A percentile compares a stretch with the other conserved stretches of the same genome.
phyloP scores from a whole-genome alignment of 2,329 filamentous ascomycete genomes.

The Fusarium abutilonis region DNA sequence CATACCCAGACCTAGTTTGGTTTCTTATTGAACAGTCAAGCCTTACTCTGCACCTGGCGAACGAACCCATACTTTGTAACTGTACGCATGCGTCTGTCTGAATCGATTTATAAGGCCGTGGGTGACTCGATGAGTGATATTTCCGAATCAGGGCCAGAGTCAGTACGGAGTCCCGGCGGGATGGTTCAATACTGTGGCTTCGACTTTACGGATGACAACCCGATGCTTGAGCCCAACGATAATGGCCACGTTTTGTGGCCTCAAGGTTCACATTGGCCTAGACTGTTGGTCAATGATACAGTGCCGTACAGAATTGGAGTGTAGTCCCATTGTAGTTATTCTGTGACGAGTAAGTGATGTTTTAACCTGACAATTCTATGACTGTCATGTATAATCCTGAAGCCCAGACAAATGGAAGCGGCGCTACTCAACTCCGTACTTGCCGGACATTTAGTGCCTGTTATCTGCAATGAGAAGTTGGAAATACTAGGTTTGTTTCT shows the following conservation, averaged over 20 bases:
- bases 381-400: neutral
- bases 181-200: slow-evolving; percentile 11
- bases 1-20: slow-evolving; percentile 15
- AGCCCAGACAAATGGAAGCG: no score
- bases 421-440: no score
- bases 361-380: no score
- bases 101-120: neutral
- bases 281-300: slow-evolving; percentile 11
- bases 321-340: neutral
- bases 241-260: slow-evolving; percentile 14
- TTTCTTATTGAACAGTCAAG: slow-evolving; percentile 11
- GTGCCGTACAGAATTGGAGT: neutral
- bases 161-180: slow-evolving; percentile 1
- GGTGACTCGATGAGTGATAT: neutral
- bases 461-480: no score
- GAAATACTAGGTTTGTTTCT: no score
- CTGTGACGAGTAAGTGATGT: no score
- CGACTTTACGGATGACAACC: neutral
- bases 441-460: no score
- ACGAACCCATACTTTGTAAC: neutral
- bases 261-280: slow-evolving; percentile 5
- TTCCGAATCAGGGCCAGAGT: slow-evolving; percentile 5
- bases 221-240: neutral
- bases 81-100: neutral
- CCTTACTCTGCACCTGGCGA: neutral